Base-by-base conservation (phyloP, 805 yeast genomes). In the Kluyveromyces siamensis region DNA sequence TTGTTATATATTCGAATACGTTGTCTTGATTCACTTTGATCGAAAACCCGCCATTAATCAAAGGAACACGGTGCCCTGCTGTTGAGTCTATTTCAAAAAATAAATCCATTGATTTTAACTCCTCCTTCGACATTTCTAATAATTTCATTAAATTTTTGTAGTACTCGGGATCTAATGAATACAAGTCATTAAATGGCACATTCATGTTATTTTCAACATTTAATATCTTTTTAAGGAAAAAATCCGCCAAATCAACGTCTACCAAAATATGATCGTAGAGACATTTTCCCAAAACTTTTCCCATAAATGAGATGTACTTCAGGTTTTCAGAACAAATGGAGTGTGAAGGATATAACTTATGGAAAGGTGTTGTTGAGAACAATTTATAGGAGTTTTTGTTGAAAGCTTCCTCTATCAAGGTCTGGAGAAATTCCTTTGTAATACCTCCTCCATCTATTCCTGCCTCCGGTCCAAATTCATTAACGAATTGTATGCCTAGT, bases 361-460 rank as follows among this genome's bases (percentile, higher is more conserved):
- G 78, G 40, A 76, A 68, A 0, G 65, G 61, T 19, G 74, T 80
- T 27, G 69, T 70, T 8, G 63, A 58, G 50, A 80, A 80, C 7
- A 77, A 57, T 1, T 54, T 51, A 35, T 54, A 54, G 17, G 57
- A 52, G 35, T 56, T 58, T 5, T 72, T 67, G 30, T 71, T 67
- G 57, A 91, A 87, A 0, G 86, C 90, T 53, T 84, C 87, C 4
- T 69, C 70, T 2, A 83, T 78, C 0, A 88, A 81, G 45, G 83
- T 72, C 2, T 91, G 88, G 48, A 91, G 68, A 53, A 93, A 81
- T 59, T 91, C 99, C 62, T 91, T 90, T 0, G 97, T 90, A 21
- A 91, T 71, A 1, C 99, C 99, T 11, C 98, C 99, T 8, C 99
- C 99, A 64, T 91, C 99, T 40, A 91, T 84, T 1, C 99, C 99